These are phyloP conservation scores for Phytophthora vignae DNA, from an alignment of 352 stramenopile genomes.

Conservation along the genomic window DNA sequence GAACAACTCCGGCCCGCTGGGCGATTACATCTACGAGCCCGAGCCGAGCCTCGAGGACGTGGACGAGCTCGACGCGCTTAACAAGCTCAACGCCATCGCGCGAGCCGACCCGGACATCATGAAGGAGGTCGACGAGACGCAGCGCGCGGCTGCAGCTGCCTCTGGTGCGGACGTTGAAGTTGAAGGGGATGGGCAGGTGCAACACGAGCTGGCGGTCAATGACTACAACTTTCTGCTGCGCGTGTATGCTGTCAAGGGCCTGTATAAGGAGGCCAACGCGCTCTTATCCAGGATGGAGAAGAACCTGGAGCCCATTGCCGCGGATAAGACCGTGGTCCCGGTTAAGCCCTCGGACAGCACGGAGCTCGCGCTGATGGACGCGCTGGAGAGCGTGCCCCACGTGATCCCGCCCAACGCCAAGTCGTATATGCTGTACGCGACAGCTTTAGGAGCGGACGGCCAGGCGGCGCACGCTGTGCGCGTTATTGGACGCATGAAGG, in stretches of 20 bases:
- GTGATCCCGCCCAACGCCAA: constrained; percentile 55
- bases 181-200: constrained; percentile 20
- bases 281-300: constrained; percentile 78
- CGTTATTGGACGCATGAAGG: constrained; percentile 85
- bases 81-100: constrained; percentile 76
- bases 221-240: constrained; percentile 83
- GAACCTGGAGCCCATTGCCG: constrained; percentile 44
- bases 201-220: constrained; percentile 50
- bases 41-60: constrained; percentile 71
- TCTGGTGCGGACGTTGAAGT: constrained; percentile 19
- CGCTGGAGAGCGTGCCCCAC: constrained; percentile 61
- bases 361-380: constrained; percentile 45
- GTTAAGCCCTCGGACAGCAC: constrained; percentile 31
- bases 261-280: constrained; percentile 70
- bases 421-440: constrained; percentile 86
- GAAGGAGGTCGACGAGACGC: constrained; percentile 48
- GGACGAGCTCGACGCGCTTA: constrained; percentile 67
- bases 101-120: constrained; percentile 50
- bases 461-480: constrained; percentile 67
- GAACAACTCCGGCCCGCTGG: constrained; percentile 63
- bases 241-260: constrained; percentile 76
- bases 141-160: constrained; percentile 2
- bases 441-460: constrained; percentile 53
- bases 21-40: constrained; percentile 74
- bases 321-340: constrained; percentile 9